Conservation (phyloP, 208 protist species). For the Strigomonas galati region DNA sequence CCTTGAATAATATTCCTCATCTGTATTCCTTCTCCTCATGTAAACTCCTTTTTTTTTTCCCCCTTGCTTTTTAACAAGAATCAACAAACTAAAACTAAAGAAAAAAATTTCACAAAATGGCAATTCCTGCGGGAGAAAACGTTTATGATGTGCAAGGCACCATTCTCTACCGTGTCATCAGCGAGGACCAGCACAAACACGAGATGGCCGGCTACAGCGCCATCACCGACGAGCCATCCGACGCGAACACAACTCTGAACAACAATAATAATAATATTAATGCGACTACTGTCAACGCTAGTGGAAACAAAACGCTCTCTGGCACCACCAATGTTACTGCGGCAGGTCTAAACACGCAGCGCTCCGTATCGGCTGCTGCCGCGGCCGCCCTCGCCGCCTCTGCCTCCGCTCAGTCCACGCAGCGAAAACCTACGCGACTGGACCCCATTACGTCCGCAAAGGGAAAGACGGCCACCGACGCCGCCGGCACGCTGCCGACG, state of each 20-base stretch:
- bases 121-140: slow-evolving; percentile 34
- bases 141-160: slow-evolving; percentile 72
- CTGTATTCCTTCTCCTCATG: no score
- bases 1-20: not conserved
- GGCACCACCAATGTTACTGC: not conserved
- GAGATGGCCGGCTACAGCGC: slow-evolving; percentile 17
- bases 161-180: slow-evolving; percentile 58
- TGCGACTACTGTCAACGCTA: no score
- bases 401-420: not conserved
- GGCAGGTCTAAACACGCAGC: not conserved
- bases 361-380: not conserved
- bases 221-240: not conserved
- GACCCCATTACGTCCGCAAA: slow-evolving; percentile 1
- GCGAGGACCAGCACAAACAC: slow-evolving; percentile 15
- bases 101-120: slow-evolving; percentile 25
- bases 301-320: not conserved
- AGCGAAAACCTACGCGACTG: slow-evolving; percentile 5
- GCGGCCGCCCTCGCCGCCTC: not conserved
- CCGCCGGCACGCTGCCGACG: not conserved
- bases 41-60: not conserved
- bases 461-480: not conserved
- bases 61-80: not conserved
- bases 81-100: not conserved
- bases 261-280: no score
- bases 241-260: no score